Conservation (phyloP, 2,329 filamentous ascomycete species). For the Penicillium olsonii region DNA sequence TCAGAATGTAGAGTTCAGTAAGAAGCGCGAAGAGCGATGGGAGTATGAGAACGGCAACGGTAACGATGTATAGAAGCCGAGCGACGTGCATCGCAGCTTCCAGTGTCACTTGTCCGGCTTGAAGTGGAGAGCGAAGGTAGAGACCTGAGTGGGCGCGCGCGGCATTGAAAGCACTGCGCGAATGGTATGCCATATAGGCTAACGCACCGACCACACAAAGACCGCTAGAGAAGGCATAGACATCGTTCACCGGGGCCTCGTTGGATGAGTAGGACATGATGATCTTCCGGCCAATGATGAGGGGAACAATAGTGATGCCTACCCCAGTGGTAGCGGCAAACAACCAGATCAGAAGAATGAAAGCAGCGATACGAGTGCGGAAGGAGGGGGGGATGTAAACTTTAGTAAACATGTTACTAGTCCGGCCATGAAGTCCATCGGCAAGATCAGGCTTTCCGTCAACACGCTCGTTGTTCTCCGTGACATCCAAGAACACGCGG, state of each 20-base stretch:
- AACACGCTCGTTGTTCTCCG: constrained; percentile 64
- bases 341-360: constrained; percentile 88
- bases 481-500: constrained; percentile 76
- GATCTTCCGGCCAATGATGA: constrained; percentile 79
- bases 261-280: constrained; percentile 72
- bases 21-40: constrained; percentile 77
- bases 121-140: constrained; percentile 33
- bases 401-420: constrained; percentile 64
- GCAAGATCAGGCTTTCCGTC: constrained; percentile 59
- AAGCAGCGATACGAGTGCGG: constrained; percentile 73
- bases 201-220: constrained; percentile 75
- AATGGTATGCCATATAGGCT: constrained; percentile 62
- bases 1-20: constrained; percentile 83
- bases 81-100: constrained; percentile 36
- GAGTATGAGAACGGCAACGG: constrained; percentile 73
- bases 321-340: constrained; percentile 90
- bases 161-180: constrained; percentile 23
- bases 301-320: constrained; percentile 78
- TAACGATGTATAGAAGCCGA: constrained; percentile 73
- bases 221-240: constrained; percentile 93
- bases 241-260: constrained; percentile 80
- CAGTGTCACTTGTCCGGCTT: constrained; percentile 26
- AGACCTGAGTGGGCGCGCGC: constrained; percentile 27
- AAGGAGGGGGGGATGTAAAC: constrained; percentile 88
- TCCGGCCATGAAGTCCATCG: constrained; percentile 62